Evolutionary conservation across 2,329 filamentous ascomycete species (phyloP).

Genomic region (Penicillium sp.): DNA sequence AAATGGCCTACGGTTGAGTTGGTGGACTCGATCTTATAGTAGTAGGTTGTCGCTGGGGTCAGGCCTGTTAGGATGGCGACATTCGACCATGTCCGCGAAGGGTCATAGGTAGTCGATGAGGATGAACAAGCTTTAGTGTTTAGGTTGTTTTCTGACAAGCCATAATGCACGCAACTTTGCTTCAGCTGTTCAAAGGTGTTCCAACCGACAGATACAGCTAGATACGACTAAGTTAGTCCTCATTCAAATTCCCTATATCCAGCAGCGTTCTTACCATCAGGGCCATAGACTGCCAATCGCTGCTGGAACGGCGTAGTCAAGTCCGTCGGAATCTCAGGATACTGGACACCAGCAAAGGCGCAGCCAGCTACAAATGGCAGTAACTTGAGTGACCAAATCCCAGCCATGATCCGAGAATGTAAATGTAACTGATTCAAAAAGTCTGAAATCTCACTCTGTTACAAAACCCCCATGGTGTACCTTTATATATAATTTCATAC

Average conservation of each 20-base stretch:
- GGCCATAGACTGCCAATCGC: slow-evolving; percentile 52
- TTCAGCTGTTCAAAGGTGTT: slow-evolving; percentile 53
- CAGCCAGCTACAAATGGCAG: slow-evolving; percentile 18
- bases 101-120: slow-evolving; percentile 51
- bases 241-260: background rate
- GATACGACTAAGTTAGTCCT: background rate
- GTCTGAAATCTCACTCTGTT: background rate
- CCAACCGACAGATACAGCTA: slow-evolving; percentile 56
- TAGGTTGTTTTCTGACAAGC: slow-evolving; percentile 44
- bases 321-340: slow-evolving; percentile 50
- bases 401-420: slow-evolving; percentile 10
- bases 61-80: slow-evolving; percentile 49
- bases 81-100: slow-evolving; percentile 56
- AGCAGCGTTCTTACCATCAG: slow-evolving; percentile 42
- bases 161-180: slow-evolving; percentile 53
- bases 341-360: slow-evolving; percentile 34
- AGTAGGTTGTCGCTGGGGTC: slow-evolving; percentile 56
- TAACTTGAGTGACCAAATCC: slow-evolving; percentile 10
- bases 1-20: slow-evolving; percentile 57
- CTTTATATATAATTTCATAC: background rate
- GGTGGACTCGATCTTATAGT: slow-evolving; percentile 58
- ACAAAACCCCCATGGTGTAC: background rate
- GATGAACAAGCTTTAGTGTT: slow-evolving; percentile 45
- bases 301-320: slow-evolving; percentile 56
- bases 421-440: background rate